phyloP scores from a whole-genome alignment of 805 yeast species.

The Grigorovia humatica region DNA sequence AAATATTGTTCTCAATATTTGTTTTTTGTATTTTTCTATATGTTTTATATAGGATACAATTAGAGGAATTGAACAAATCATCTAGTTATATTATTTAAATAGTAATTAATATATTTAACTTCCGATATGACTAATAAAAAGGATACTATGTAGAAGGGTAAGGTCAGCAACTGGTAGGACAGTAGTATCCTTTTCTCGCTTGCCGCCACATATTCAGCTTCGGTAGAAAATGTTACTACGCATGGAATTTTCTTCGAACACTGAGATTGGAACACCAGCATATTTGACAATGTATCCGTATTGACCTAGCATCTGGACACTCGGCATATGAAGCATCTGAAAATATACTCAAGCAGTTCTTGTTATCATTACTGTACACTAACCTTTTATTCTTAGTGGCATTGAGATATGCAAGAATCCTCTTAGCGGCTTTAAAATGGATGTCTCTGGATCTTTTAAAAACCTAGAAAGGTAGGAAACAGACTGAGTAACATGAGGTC shows the following conservation, averaged over 20 bases:
- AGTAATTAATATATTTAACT: no score
- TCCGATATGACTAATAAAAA: no score
- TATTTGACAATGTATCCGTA: neutral
- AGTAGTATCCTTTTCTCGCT: no score
- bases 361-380: neutral
- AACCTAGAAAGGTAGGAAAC: slow-evolving; percentile 4
- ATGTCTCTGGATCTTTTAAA: slow-evolving; percentile 3
- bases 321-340: slow-evolving; percentile 1
- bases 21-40: no score
- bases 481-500: slow-evolving; percentile 8
- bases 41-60: no score
- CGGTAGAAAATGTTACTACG: neutral
- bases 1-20: no score
- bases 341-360: neutral
- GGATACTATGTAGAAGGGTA: no score
- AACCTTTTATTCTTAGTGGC: neutral
- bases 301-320: neutral
- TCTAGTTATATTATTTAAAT: no score
- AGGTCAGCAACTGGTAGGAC: no score
- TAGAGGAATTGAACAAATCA: no score
- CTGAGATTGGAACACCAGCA: neutral
- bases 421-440: slow-evolving; percentile 4
- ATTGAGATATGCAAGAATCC: slow-evolving; percentile 4
- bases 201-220: slow-evolving; percentile 1
- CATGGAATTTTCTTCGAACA: neutral